Evolutionary conservation across 345 rosid species (phyloP).

Genomic region (Acer yangbiense): DNA sequence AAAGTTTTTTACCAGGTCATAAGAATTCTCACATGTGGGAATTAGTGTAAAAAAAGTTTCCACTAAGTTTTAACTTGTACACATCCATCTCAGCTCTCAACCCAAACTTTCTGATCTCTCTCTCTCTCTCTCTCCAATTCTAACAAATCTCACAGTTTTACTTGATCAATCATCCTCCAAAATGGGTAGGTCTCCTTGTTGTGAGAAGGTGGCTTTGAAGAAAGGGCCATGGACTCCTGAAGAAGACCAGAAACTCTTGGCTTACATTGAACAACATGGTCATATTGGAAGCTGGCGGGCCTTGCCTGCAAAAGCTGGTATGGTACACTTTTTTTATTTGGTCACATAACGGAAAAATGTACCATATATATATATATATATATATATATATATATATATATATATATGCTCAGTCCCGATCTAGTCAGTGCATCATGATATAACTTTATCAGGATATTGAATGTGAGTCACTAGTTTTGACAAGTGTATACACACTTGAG

Average conservation of each 20-base stretch:
- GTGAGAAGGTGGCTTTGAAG: conserved; percentile 58
- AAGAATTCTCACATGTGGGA: too few species aligned
- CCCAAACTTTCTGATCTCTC: too few species aligned
- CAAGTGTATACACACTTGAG: too few species aligned
- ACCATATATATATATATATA: background rate
- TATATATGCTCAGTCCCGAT: too few species aligned
- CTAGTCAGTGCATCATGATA: too few species aligned
- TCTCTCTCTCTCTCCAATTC: background rate
- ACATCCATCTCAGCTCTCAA: background rate
- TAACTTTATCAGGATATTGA: too few species aligned
- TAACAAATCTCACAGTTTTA: background rate
- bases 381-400: too few species aligned
- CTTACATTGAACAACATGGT: conserved; percentile 50
- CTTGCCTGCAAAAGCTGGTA: conserved; percentile 56
- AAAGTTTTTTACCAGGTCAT: too few species aligned
- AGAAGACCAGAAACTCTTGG: conserved; percentile 60
- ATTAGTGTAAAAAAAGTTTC: too few species aligned
- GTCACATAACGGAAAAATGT: background rate
- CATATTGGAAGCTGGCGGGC: conserved; percentile 64
- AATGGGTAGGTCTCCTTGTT: conserved; percentile 44
- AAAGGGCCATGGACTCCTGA: conserved; percentile 70
- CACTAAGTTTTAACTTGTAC: background rate
- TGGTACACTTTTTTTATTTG: conserved; percentile 26
- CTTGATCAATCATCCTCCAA: background rate
- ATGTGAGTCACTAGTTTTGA: too few species aligned